These are phyloP conservation scores for Huntiella savannae DNA, from an alignment of 2,329 filamentous ascomycete genomes.

Conservation along the genomic window DNA sequence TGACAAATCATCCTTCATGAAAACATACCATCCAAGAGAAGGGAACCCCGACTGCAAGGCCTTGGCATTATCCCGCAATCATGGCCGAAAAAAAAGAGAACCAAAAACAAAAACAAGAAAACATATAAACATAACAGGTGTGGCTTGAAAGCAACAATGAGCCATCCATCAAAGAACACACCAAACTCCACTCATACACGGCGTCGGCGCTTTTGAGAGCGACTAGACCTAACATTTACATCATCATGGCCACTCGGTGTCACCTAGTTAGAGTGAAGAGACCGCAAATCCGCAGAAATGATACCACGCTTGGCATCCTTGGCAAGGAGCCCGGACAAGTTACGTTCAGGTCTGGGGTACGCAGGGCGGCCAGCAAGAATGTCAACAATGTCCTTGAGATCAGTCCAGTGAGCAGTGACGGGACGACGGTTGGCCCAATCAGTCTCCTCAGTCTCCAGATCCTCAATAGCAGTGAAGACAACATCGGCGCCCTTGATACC, in stretches of 20 bases:
- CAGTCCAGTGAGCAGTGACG: constrained; percentile 68
- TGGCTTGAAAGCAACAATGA: neutral
- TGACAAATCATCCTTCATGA: no score
- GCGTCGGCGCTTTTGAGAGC: neutral
- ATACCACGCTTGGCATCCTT: constrained; percentile 42
- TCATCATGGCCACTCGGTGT: neutral
- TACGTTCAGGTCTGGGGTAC: constrained; percentile 30
- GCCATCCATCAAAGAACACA: neutral
- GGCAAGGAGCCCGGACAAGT: constrained; percentile 31
- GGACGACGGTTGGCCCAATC: constrained; percentile 87
- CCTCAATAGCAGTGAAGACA: constrained; percentile 65
- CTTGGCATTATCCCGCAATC: neutral
- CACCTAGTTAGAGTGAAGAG: constrained; percentile 10
- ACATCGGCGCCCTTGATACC: constrained; percentile 82
- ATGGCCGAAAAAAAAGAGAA: neutral
- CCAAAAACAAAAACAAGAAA: neutral
- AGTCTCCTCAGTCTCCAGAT: constrained; percentile 66
- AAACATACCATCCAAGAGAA: no score
- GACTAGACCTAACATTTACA: neutral
- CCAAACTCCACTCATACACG: neutral
- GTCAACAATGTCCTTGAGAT: constrained; percentile 64
- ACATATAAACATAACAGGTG: neutral
- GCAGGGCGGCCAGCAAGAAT: constrained; percentile 55
- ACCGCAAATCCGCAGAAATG: constrained; percentile 8
- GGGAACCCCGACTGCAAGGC: no score